These are phyloP conservation scores for Polygonum aviculare DNA, from an alignment of 148 eudicot species.

Conservation along the genomic window DNA sequence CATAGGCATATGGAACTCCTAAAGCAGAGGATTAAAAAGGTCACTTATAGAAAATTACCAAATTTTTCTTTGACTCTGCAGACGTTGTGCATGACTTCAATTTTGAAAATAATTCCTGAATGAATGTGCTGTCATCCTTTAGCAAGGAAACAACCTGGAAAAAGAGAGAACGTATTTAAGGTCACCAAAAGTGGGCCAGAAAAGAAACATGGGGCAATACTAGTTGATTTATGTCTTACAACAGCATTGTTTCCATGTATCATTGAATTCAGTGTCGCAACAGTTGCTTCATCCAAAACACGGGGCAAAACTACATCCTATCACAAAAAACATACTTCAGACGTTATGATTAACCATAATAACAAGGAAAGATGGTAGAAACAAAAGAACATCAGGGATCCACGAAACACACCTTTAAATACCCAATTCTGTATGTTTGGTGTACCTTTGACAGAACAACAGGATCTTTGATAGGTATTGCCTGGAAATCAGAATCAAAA, in stretches of 20 bases:
- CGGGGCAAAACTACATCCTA: slow-evolving; percentile 86
- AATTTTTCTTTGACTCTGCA: slow-evolving; percentile 63
- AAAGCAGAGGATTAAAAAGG: background rate
- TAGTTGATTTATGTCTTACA: slow-evolving; percentile 35
- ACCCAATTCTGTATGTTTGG: slow-evolving; percentile 84
- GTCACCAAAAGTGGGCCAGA: slow-evolving; percentile 11
- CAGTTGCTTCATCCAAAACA: slow-evolving; percentile 67
- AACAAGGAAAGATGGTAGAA: slow-evolving; percentile 9
- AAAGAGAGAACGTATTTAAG: background rate
- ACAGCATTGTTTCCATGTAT: slow-evolving; percentile 85
- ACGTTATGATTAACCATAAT: background rate
- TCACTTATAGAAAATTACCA: slow-evolving; percentile 41
- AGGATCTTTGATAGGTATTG: slow-evolving; percentile 81
- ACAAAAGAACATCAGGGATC: background rate
- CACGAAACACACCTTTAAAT: slow-evolving; percentile 52
- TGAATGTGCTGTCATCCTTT: slow-evolving; percentile 74
- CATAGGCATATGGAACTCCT: background rate
- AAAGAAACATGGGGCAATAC: background rate
- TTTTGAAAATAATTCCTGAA: slow-evolving; percentile 73
- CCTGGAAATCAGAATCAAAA: slow-evolving; percentile 31
- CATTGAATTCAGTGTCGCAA: slow-evolving; percentile 68
- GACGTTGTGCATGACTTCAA: slow-evolving; percentile 53
- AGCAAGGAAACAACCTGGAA: slow-evolving; percentile 77
- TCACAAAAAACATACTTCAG: slow-evolving; percentile 17
- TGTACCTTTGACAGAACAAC: slow-evolving; percentile 84